Evolutionary conservation across 352 stramenopile species (phyloP).

Genomic region (Phytophthora fragariae): DNA sequence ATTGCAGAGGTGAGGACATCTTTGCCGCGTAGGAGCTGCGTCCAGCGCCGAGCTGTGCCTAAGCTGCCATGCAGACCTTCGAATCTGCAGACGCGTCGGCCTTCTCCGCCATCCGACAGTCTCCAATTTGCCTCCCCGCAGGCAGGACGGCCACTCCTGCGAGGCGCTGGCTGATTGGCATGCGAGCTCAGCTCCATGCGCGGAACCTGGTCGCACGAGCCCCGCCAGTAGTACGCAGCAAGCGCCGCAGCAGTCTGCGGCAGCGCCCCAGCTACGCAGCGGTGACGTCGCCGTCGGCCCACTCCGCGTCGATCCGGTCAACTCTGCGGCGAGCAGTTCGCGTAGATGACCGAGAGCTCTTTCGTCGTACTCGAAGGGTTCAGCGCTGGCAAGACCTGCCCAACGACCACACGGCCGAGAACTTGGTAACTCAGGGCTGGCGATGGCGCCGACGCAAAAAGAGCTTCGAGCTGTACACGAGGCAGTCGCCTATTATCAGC

Average conservation of each 20-base stretch:
- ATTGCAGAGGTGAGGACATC: not conserved
- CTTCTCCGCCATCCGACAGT: slow-evolving; percentile 7
- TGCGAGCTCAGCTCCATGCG: slow-evolving; percentile 27
- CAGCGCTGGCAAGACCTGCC: slow-evolving; percentile 33
- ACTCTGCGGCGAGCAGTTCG: slow-evolving; percentile 20
- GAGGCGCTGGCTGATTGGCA: slow-evolving; percentile 3
- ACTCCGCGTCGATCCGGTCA: not conserved
- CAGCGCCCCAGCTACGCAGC: slow-evolving; percentile 13
- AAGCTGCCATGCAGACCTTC: slow-evolving; percentile 6
- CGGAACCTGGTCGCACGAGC: slow-evolving; percentile 10
- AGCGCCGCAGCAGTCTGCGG: slow-evolving; percentile 15
- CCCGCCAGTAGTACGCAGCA: slow-evolving; percentile 12
- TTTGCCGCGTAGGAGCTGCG: not conserved
- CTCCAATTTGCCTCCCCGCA: slow-evolving; percentile 21
- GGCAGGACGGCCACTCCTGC: not conserved
- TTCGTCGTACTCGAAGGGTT: slow-evolving; percentile 36
- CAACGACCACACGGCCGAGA: slow-evolving; percentile 16
- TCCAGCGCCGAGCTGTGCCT: slow-evolving; percentile 26
- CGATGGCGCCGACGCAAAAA: slow-evolving; percentile 32
- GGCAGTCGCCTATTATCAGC: slow-evolving; percentile 27
- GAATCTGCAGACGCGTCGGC: slow-evolving; percentile 5
- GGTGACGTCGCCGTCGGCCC: slow-evolving; percentile 7
- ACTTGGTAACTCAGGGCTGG: slow-evolving; percentile 25
- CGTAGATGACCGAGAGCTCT: slow-evolving; percentile 37
- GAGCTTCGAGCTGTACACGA: slow-evolving; percentile 39